Evolutionary conservation across 1,284 basidiomycete species (phyloP), one percentile per base, ranked within the genome.

Genomic region (Cutaneotrichosporon sp.): DNA sequence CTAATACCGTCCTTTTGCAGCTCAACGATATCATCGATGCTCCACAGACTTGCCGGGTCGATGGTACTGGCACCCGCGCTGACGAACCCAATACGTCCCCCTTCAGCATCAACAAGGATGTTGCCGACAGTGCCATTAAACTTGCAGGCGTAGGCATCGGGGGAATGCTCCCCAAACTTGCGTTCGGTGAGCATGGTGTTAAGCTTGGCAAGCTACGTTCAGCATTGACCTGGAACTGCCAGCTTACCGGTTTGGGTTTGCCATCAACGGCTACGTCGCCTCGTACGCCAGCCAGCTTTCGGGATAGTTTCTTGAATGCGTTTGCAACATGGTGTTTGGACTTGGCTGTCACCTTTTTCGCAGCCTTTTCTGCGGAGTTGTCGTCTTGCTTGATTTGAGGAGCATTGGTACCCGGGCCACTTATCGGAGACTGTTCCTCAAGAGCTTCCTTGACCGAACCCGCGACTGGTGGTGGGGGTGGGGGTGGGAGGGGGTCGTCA

Each of bases 381-480:
- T 67, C 64, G 14, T 67, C 67, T 4, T 54, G 66, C 7, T 59
- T 62, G 33, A 63, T 56, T 15, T 62, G 70, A 36, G 51, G 63
- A 9, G 67, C 66, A 48, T 67, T 30, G 10, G 10, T 10, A 30
- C 66, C 17, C 68, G 66, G 9, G 55, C 67, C 7, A 5, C 26
- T 10, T 30, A 30, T 61, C 62, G 26, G 61, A 55, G n/a, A 73
- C 68, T 1, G 69, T 68, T 20, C 15, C 30, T 14, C 21, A 35
- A 13, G 48, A 30, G 26, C 26, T 61, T 72, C 68, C 59, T 72
- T 69, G n/a, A 68, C 68, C 15, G 70, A 63, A 13, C 67, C 70
- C 15, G 56, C 54, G 42, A 72, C 61, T 49, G 73, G 73, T 26
- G 70, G 64, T 3, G 69, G 61, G 30, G 73, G 74, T 14, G 75